Conservation (phyloP, 1,284 basidiomycete species). For the Mycosarcoma mackinlayi region DNA sequence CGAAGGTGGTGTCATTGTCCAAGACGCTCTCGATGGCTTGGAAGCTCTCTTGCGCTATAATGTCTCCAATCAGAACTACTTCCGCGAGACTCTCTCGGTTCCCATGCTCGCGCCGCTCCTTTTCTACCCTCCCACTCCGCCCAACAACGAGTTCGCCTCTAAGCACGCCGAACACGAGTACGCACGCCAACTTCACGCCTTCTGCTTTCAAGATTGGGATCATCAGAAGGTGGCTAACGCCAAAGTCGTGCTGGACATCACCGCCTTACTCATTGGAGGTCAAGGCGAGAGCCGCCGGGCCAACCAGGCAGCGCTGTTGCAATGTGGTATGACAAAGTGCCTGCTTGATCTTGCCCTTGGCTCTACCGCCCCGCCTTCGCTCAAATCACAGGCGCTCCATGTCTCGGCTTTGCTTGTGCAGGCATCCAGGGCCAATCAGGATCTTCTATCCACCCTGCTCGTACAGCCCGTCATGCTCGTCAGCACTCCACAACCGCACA, state of each 20-base stretch:
- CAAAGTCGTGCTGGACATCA: slow-evolving; percentile 80
- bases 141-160: slow-evolving; percentile 65
- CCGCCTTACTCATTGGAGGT: slow-evolving; percentile 74
- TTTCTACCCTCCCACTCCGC: slow-evolving; percentile 77
- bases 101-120: slow-evolving; percentile 83
- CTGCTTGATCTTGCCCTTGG: slow-evolving; percentile 87
- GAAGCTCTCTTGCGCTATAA: slow-evolving; percentile 90
- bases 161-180: slow-evolving; percentile 72
- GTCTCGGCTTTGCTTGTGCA: slow-evolving; percentile 71
- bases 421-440: slow-evolving; percentile 70
- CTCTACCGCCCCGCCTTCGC: slow-evolving; percentile 85
- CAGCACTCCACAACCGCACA: slow-evolving; percentile 13
- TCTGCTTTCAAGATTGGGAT: slow-evolving; percentile 96
- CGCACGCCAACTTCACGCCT: slow-evolving; percentile 78
- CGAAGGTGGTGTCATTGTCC: slow-evolving; percentile 84
- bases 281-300: slow-evolving; percentile 71
- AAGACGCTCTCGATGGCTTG: slow-evolving; percentile 85
- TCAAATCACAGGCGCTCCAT: slow-evolving; percentile 81
- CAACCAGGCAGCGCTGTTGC: slow-evolving; percentile 71
- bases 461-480: slow-evolving; percentile 53
- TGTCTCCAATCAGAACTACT: slow-evolving; percentile 96
- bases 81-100: slow-evolving; percentile 89
- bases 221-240: slow-evolving; percentile 86
- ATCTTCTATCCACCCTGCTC: slow-evolving; percentile 68
- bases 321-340: slow-evolving; percentile 79